Percentiles rank a stretch among this genome's conserved stretches.
Evolutionary conservation across 2,329 filamentous ascomycete genomes (phyloP).

Genomic region (Fusarium subtropicale): DNA sequence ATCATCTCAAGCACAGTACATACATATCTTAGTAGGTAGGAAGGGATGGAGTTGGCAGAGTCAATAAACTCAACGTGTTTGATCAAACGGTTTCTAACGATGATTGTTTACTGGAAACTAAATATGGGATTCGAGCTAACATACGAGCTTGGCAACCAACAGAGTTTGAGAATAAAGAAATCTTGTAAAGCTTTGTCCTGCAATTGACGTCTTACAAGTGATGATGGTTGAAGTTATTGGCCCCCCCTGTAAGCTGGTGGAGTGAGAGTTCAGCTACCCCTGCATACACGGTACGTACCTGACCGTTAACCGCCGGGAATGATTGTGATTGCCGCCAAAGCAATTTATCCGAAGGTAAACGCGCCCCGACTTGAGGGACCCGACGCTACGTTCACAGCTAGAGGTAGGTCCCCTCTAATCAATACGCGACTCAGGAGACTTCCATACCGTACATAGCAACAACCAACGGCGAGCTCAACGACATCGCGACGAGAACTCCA

Average conservation of each 20-base stretch:
- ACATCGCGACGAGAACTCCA: conserved; percentile 6
- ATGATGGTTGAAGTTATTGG: conserved; percentile 8
- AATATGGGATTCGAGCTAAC: background rate
- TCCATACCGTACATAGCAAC: conserved; percentile 9
- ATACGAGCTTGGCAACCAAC: background rate
- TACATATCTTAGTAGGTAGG: background rate
- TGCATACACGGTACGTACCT: conserved; percentile 32
- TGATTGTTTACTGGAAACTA: background rate
- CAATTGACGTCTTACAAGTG: conserved; percentile 15
- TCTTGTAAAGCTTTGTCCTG: conserved; percentile 11
- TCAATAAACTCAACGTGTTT: conserved; percentile 11
- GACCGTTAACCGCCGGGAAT: conserved; percentile 27
- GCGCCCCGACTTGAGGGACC: conserved; percentile 35
- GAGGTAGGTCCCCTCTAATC: conserved; percentile 24
- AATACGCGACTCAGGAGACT: conserved; percentile 42
- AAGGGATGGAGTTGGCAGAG: conserved; percentile 5
- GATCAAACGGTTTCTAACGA: background rate
- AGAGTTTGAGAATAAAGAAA: conserved; percentile 2
- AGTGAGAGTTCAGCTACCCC: conserved; percentile 21
- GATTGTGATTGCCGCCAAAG: conserved; percentile 43
- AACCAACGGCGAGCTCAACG: conserved; percentile 10
- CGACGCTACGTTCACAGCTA: conserved; percentile 24
- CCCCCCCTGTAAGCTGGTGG: conserved; percentile 9
- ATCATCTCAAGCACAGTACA: conserved; percentile 9
- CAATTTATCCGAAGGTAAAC: conserved; percentile 48